A percentile compares a stretch with the other conserved stretches of the same genome.
Conservation (phyloP, 345 rosid genomes). For the Aquilaria malaccensis region DNA sequence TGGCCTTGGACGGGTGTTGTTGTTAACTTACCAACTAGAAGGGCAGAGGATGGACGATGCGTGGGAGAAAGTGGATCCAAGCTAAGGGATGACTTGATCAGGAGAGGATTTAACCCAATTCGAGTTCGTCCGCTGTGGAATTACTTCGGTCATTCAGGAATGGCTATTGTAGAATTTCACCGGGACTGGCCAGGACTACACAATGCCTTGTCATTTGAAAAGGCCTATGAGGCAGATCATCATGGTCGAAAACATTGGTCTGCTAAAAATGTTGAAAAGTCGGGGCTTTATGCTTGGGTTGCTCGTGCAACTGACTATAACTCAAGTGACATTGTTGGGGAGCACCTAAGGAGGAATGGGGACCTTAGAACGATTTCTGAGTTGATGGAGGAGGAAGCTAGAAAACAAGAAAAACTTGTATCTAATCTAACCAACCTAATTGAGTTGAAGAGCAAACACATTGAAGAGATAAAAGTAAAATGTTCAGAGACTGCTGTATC, state of each 20-base stretch:
- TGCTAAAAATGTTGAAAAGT: constrained; percentile 29
- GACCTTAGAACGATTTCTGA: constrained; percentile 73
- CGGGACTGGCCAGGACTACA: constrained; percentile 92
- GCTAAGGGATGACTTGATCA: constrained; percentile 62
- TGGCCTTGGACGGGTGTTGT: constrained; percentile 84
- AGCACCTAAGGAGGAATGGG: constrained; percentile 62
- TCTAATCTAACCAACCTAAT: constrained; percentile 43
- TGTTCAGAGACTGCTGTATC: constrained; percentile 45
- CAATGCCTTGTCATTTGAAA: constrained; percentile 85
- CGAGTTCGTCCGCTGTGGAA: constrained; percentile 91
- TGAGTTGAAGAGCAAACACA: constrained; percentile 44
- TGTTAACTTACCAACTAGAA: constrained; percentile 70
- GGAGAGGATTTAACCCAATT: constrained; percentile 74
- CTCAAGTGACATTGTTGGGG: constrained; percentile 55
- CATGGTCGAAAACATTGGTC: constrained; percentile 76
- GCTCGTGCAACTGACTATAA: constrained; percentile 84
- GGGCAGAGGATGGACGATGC: constrained; percentile 47
- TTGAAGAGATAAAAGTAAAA: constrained; percentile 51
- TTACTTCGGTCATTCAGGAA: constrained; percentile 81
- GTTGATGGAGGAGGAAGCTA: constrained; percentile 79
- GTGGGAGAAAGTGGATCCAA: constrained; percentile 89
- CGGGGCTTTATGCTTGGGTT: constrained; percentile 85
- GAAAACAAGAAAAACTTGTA: constrained; percentile 66
- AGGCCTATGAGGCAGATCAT: constrained; percentile 73
- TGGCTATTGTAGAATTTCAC: constrained; percentile 72